Conservation (phyloP, 2,329 filamentous ascomycete genomes). For the Alternaria angustiovoidea region DNA sequence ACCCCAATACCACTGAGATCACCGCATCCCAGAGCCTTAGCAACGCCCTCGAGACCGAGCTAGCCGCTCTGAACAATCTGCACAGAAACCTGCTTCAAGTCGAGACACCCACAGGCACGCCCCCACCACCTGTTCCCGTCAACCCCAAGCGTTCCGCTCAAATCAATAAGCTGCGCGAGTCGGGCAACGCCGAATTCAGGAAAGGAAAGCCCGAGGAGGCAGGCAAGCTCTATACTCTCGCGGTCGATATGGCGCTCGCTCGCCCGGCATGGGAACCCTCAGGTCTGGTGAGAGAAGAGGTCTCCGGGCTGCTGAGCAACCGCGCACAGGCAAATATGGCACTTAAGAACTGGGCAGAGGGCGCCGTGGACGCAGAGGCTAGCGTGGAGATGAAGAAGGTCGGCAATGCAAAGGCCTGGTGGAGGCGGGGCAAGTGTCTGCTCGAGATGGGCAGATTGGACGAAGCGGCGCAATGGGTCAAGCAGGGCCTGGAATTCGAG, state of each 20-base stretch:
- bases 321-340: slow-evolving; percentile 91
- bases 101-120: slow-evolving; percentile 69
- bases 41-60: slow-evolving; percentile 54
- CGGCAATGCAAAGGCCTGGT: slow-evolving; percentile 95
- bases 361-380: slow-evolving; percentile 83
- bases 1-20: slow-evolving; percentile 82
- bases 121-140: slow-evolving; percentile 86
- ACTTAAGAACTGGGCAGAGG: slow-evolving; percentile 82
- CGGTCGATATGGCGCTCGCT: slow-evolving; percentile 84
- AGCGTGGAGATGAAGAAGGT: slow-evolving; percentile 87
- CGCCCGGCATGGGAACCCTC: slow-evolving; percentile 89
- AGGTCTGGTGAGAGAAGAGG: slow-evolving; percentile 83
- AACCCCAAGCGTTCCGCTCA: slow-evolving; percentile 91
- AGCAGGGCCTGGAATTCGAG: slow-evolving; percentile 81
- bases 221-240: slow-evolving; percentile 81
- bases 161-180: slow-evolving; percentile 89
- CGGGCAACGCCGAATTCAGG: slow-evolving; percentile 82
- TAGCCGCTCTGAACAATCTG: slow-evolving; percentile 78
- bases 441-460: slow-evolving; percentile 88
- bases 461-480: slow-evolving; percentile 83
- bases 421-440: slow-evolving; percentile 83
- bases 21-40: slow-evolving; percentile 53
- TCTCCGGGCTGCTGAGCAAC: slow-evolving; percentile 81
- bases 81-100: slow-evolving; percentile 77
- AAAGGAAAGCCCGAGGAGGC: slow-evolving; percentile 79